Evolutionary conservation across 2,329 filamentous ascomycete species (phyloP).

Genomic region (Thielaviopsis populi): DNA sequence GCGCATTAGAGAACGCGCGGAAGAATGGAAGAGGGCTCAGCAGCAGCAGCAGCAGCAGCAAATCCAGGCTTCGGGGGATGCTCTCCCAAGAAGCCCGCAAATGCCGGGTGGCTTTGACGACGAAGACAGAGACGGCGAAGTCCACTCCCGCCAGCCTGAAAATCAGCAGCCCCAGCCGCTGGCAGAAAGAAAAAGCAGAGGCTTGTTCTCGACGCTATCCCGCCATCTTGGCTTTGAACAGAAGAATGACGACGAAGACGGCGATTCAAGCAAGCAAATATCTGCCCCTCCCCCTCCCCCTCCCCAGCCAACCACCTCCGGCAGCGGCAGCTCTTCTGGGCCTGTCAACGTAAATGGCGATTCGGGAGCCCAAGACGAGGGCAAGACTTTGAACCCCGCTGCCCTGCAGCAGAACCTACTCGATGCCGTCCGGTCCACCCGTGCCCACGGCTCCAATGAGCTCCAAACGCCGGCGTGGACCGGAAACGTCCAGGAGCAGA

Average conservation of each 20-base stretch:
- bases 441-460: slow-evolving; percentile 56
- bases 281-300: background rate
- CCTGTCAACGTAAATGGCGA: slow-evolving; percentile 12
- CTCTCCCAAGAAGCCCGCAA: slow-evolving; percentile 23
- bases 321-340: background rate
- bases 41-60: slow-evolving; percentile 6
- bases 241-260: slow-evolving; percentile 29
- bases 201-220: slow-evolving; percentile 53
- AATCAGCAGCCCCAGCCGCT: background rate
- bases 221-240: slow-evolving; percentile 53
- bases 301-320: background rate
- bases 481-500: slow-evolving; percentile 57
- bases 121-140: background rate
- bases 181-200: slow-evolving; percentile 33
- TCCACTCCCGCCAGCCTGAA: background rate
- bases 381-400: slow-evolving; percentile 44
- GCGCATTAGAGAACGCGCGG: slow-evolving; percentile 42
- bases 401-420: slow-evolving; percentile 55
- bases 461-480: slow-evolving; percentile 61
- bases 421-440: slow-evolving; percentile 63
- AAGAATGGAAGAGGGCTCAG: slow-evolving; percentile 32
- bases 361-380: slow-evolving; percentile 23
- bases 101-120: slow-evolving; percentile 16
- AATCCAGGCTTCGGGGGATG: background rate
- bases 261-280: slow-evolving; percentile 19